These are phyloP conservation scores for Starmerella powellii DNA, from an alignment of 805 yeast genomes.

Conservation along the genomic window DNA sequence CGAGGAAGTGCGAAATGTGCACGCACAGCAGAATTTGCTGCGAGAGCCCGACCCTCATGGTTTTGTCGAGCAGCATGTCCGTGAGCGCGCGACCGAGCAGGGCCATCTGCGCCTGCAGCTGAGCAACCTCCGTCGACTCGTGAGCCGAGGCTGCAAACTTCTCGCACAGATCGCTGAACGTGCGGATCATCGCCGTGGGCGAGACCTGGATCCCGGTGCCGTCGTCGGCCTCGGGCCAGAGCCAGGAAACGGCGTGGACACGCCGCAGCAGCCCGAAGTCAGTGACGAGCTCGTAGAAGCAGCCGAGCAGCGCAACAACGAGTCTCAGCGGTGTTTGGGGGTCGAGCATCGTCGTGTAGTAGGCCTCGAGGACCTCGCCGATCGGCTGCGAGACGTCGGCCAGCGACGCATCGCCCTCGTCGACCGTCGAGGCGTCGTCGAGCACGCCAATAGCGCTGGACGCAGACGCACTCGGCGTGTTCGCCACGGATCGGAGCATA, in stretches of 20 bases:
- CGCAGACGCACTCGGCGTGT: background rate
- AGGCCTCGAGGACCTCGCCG: constrained; percentile 11
- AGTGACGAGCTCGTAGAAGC: constrained; percentile 6
- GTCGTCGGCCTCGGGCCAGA: constrained; percentile 1
- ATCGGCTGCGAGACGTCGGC: constrained; percentile 2
- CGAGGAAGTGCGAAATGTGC: constrained; percentile 28
- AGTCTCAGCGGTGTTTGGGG: constrained; percentile 9
- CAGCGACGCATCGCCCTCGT: background rate
- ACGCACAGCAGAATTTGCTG: constrained; percentile 21
- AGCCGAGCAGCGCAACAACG: constrained; percentile 6
- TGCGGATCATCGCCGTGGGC: background rate
- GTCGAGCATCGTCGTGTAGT: constrained; percentile 5
- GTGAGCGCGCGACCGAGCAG: constrained; percentile 1
- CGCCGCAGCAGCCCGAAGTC: constrained; percentile 2
- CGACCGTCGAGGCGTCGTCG: background rate
- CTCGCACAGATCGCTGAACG: background rate
- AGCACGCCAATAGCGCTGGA: background rate
- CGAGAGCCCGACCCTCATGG: background rate
- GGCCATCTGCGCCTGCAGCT: background rate
- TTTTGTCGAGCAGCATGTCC: constrained; percentile 5
- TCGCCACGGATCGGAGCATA: background rate
- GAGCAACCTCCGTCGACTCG: background rate
- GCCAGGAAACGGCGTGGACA: constrained; percentile 1
- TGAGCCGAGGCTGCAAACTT: background rate
- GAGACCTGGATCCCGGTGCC: background rate